Percentiles rank a stretch among this genome's conserved stretches.
These are phyloP conservation scores for Venturia oleaginea DNA, from an alignment of 2,329 filamentous ascomycete genomes.

Conservation along the genomic window DNA sequence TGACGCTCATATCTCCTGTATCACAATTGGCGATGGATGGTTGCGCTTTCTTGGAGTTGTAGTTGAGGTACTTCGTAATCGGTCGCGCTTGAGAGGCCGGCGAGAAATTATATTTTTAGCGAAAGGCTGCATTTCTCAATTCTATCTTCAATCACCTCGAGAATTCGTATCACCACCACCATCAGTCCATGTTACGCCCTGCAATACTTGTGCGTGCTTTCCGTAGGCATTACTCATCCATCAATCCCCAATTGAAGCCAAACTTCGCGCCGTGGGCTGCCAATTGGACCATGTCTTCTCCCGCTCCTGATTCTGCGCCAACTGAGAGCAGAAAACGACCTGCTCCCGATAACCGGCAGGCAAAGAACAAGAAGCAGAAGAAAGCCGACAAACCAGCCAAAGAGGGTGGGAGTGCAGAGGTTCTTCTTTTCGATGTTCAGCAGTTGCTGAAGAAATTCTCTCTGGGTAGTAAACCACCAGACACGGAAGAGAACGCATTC, in stretches of 20 bases:
- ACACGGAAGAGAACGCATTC: slow-evolving; percentile 3
- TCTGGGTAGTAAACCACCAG: slow-evolving; percentile 17
- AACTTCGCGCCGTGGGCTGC: neutral
- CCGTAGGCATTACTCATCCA: too few species aligned
- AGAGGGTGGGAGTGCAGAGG: slow-evolving; percentile 41
- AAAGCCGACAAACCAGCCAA: slow-evolving; percentile 23
- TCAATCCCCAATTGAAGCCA: neutral
- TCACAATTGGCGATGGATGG: neutral
- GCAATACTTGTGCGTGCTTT: neutral
- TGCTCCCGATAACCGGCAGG: neutral
- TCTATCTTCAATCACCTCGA: neutral
- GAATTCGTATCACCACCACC: neutral
- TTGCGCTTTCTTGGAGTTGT: neutral
- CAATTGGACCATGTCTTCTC: slow-evolving; percentile 1
- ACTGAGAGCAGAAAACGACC: slow-evolving; percentile 1
- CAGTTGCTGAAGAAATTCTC: slow-evolving; percentile 30
- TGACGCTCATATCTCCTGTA: slow-evolving; percentile 29
- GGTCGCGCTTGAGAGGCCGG: neutral
- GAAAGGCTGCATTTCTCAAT: neutral
- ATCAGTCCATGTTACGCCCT: neutral
- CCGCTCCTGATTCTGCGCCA: neutral
- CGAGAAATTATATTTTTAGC: neutral
- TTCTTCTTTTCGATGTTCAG: slow-evolving; percentile 38
- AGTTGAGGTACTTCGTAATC: neutral
- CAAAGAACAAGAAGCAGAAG: slow-evolving; percentile 13